Evolutionary conservation across 345 rosid genomes (phyloP).

Genomic region (Eucalyptus tenuipes): DNA sequence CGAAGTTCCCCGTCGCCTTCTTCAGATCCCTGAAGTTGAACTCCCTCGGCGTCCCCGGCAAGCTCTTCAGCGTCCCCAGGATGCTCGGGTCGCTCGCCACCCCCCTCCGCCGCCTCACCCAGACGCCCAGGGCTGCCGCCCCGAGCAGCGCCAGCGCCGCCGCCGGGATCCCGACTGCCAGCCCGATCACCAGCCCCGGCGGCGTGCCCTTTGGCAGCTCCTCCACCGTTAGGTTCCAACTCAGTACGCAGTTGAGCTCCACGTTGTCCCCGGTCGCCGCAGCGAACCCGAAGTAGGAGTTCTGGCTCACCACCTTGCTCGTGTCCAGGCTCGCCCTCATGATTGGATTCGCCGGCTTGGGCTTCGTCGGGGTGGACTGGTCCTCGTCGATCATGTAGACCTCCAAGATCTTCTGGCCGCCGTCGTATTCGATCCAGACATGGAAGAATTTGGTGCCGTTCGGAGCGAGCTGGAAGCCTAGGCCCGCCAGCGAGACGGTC

Average conservation of each 20-base stretch:
- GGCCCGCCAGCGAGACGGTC: conserved; percentile 8
- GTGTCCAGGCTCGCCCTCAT: conserved; percentile 21
- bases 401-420: conserved; percentile 5
- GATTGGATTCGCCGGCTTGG: conserved; percentile 13
- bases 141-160: not conserved
- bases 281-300: conserved; percentile 44
- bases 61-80: conserved; percentile 30
- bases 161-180: conserved; percentile 12
- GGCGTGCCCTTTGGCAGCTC: not conserved
- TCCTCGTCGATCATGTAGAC: conserved; percentile 27
- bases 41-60: conserved; percentile 40
- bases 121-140: not conserved
- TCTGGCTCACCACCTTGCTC: conserved; percentile 7
- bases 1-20: conserved; percentile 52
- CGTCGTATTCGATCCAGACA: conserved; percentile 43
- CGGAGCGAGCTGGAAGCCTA: conserved; percentile 24
- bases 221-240: conserved; percentile 47
- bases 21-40: conserved; percentile 32
- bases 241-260: conserved; percentile 37
- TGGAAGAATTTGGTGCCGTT: conserved; percentile 1
- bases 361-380: not conserved
- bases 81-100: conserved; percentile 14
- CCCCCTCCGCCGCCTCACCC: conserved; percentile 2
- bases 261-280: conserved; percentile 29
- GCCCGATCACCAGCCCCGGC: not conserved